These are phyloP conservation scores for Nepenthes alata DNA, from an alignment of 179 eudicot genomes.

Conservation along the genomic window DNA sequence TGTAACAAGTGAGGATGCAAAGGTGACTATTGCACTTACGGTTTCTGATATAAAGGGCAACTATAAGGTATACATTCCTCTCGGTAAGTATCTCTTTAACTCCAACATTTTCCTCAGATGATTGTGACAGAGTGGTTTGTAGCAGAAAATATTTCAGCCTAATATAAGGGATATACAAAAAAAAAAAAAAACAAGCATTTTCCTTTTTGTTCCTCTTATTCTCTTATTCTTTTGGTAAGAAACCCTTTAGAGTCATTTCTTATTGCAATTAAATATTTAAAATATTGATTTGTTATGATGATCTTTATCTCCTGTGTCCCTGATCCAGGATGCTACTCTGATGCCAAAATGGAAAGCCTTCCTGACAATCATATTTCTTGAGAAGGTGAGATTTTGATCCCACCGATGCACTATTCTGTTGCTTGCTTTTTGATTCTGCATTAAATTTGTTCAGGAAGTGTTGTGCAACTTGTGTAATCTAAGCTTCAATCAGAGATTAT, in stretches of 20 bases:
- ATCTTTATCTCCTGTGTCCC: constrained; percentile 5
- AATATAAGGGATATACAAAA: too few relatives aligned
- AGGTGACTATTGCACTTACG: constrained; percentile 34
- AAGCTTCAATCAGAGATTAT: too few relatives aligned
- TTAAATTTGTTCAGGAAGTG: too few relatives aligned
- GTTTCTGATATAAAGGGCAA: constrained; percentile 40
- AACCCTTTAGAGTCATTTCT: neutral
- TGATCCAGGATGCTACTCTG: constrained; percentile 51
- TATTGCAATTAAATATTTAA: neutral
- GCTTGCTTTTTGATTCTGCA: neutral
- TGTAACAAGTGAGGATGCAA: constrained; percentile 22
- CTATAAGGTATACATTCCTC: constrained; percentile 41
- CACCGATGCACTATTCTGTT: neutral
- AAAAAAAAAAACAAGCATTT: too few relatives aligned
- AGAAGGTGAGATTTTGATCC: constrained; percentile 35
- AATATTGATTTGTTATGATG: neutral
- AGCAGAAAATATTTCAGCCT: too few relatives aligned
- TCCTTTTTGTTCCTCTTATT: too few relatives aligned
- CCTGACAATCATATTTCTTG: constrained; percentile 69
- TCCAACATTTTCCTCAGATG: too few relatives aligned
- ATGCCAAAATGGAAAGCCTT: constrained; percentile 83
- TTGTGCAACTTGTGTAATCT: too few relatives aligned
- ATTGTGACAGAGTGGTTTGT: too few relatives aligned
- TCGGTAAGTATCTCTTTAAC: neutral
- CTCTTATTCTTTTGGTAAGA: too few relatives aligned